phyloP scores from a whole-genome alignment of 805 yeast genomes.

The Pichia manshurica region DNA sequence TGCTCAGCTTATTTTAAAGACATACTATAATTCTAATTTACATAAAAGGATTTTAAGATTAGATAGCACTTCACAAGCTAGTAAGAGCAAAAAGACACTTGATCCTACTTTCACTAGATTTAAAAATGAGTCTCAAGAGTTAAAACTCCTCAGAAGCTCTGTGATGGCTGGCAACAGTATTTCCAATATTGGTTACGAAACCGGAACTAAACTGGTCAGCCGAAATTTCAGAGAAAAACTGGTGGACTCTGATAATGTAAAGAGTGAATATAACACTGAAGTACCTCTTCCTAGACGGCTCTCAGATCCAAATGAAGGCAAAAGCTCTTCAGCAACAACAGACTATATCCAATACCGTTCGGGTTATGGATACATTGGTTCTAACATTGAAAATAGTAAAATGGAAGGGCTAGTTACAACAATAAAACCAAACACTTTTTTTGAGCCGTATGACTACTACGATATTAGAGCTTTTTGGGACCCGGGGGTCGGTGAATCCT shows the following conservation, averaged over 20 bases:
- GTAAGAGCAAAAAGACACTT: neutral
- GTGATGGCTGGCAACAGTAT: no score
- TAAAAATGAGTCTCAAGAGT: no score
- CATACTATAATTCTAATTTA: neutral
- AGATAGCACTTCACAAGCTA: neutral
- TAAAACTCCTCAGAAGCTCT: no score
- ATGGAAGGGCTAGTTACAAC: neutral
- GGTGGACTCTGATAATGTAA: no score
- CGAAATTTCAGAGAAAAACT: no score
- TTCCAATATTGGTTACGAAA: no score
- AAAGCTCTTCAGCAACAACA: no score
- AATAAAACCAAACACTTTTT: slow-evolving; percentile 17
- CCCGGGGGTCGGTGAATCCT: no score
- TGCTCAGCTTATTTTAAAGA: neutral
- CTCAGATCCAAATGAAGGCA: no score
- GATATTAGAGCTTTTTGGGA: slow-evolving; percentile 5
- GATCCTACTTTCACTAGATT: neutral
- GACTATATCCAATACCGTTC: neutral
- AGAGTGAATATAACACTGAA: no score
- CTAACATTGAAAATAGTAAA: neutral
- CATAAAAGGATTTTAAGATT: neutral
- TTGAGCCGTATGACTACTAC: slow-evolving; percentile 12
- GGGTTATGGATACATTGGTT: slow-evolving; percentile 12
- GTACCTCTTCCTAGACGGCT: no score
- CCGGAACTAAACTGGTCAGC: no score